These are phyloP conservation scores for Urochloa ruziziensis DNA, from an alignment of 176 grass and related monocot species.

Conservation along the genomic window DNA sequence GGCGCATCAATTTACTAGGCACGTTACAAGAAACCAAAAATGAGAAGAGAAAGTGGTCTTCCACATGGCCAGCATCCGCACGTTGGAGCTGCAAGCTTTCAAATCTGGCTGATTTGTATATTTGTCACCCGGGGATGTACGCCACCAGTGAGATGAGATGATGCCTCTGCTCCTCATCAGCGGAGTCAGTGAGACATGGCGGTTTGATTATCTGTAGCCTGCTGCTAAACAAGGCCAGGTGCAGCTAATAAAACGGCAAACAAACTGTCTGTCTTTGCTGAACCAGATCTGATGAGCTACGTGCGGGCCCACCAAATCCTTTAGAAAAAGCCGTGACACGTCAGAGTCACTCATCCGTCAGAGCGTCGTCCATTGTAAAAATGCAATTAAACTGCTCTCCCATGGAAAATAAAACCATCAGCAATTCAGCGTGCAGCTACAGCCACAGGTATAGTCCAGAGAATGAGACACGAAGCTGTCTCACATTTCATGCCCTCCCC, in stretches of 20 bases:
- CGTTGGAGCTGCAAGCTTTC: slow-evolving; percentile 10
- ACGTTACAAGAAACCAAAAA: background rate
- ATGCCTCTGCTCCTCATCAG: background rate
- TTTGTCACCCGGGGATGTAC: background rate
- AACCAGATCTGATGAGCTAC: background rate
- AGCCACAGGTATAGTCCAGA: background rate
- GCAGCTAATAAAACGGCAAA: background rate
- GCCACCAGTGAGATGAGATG: background rate
- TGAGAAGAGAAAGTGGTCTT: background rate
- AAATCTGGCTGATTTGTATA: slow-evolving; percentile 12
- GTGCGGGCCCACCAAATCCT: background rate
- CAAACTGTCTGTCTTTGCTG: background rate
- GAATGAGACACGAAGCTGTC: background rate
- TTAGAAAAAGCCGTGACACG: slow-evolving; percentile 16
- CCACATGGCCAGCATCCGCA: slow-evolving; percentile 1
- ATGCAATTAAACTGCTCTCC: background rate
- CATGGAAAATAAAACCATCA: background rate
- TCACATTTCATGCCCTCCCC: background rate
- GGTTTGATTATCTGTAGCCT: background rate
- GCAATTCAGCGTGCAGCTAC: background rate
- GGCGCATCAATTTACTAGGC: background rate
- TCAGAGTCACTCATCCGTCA: background rate
- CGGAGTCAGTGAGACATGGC: background rate
- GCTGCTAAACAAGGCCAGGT: background rate
- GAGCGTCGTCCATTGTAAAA: background rate